A percentile compares a stretch with the other conserved stretches of the same genome.
These are phyloP conservation scores for Daedaleopsis nitida DNA, from an alignment of 768 basidiomycete species.

Conservation along the genomic window DNA sequence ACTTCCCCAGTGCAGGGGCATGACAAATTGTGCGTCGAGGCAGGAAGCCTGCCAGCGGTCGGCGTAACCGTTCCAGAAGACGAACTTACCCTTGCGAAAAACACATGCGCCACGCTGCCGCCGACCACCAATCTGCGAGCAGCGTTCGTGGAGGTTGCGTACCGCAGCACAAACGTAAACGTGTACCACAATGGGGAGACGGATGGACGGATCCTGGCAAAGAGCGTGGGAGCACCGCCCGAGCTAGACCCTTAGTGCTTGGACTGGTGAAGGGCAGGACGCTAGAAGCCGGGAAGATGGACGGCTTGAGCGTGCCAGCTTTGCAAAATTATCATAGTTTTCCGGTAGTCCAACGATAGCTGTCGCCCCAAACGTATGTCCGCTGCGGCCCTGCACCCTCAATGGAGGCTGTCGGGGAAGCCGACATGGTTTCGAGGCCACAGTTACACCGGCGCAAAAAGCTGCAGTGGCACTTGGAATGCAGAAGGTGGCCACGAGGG, in stretches of 20 bases:
- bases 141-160: neutral
- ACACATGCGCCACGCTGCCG: neutral
- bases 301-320: neutral
- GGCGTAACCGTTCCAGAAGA: neutral
- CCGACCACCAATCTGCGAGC: neutral
- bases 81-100: neutral
- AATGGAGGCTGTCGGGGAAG: neutral
- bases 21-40: neutral
- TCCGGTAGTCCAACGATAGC: neutral
- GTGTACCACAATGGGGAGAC: neutral
- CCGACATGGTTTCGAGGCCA: conserved; percentile 1
- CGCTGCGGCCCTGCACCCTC: conserved; percentile 1
- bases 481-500: neutral
- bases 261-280: neutral
- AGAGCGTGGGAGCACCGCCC: neutral
- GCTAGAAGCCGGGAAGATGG: conserved; percentile 5
- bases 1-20: neutral
- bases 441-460: neutral
- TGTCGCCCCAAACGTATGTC: neutral
- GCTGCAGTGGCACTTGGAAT: neutral
- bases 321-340: neutral
- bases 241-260: neutral
- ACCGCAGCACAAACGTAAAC: neutral
- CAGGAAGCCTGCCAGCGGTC: neutral
- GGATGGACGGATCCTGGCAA: neutral